Base-by-base conservation (phyloP, 169 alveolate species). In the Cytauxzoon felis region DNA sequence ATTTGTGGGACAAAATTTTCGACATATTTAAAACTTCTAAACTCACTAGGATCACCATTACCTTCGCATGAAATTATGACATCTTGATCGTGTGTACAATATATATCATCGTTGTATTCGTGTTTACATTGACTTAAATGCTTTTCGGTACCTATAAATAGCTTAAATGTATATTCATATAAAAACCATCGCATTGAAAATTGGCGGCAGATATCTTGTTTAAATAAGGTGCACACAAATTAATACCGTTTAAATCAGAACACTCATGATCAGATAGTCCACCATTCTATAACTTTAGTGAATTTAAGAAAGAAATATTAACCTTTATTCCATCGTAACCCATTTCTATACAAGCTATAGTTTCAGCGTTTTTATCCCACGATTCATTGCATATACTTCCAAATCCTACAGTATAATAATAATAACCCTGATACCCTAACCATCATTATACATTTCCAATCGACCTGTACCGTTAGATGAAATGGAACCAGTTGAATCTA, bases 211-310 rank as follows among this genome's bases (percentile, higher is more conserved):
- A 81, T 36, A 92, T 92, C 68, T 84, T 88, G 40, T 84, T 88
- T 16, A 75, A 70, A 30, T 78, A 84, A 26, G 81, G 89, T 0
- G 94, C 96, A 69, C 96, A 92, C 11, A 87, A 78, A 70, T 92
- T 86, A 26, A 82, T 89, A 11, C 96, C 96, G 26, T 82, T 66
- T 34, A 92, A 83, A 32, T 87, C 89, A 24, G 85, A 54, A 30
- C 96, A 92, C 21, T 71, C 82, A 19, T 80, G 84, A 18, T 81
- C 88, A 9, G 94, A 92, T 50, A 84, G 56, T n/a, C 96, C 96
- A 24, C 92, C 93, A 36, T 88, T 85, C 78, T 89, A 78, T 21
- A 76, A 36, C 5, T 84, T 70, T 32, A 34, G 40, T 54, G n/a
- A n/a, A n/a, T n/a, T n/a, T 9, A 0, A 2, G 11, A 34, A 11